These are phyloP conservation scores for Thelonectria discophora DNA, from an alignment of 2,329 filamentous ascomycete species.

Conservation along the genomic window DNA sequence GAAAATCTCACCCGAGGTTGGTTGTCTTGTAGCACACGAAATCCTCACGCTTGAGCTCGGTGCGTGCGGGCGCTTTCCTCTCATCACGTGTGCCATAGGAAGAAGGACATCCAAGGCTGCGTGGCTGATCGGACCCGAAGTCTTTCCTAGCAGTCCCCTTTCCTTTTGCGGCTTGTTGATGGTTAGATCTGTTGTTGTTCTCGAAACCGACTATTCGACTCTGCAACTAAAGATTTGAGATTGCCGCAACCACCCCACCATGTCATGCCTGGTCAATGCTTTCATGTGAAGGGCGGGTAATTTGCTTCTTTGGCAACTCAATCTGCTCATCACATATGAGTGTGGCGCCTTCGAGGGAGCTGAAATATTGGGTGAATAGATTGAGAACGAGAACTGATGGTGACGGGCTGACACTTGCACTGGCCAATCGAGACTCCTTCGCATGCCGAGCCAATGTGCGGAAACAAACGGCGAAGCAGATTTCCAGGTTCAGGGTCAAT, in stretches of 20 bases:
- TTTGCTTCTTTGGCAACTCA: slow-evolving; percentile 1
- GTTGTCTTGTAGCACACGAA: not conserved
- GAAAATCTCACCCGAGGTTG: slow-evolving; percentile 10
- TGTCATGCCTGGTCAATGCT: slow-evolving; percentile 1
- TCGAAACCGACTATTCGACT: not conserved
- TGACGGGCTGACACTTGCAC: slow-evolving; percentile 18
- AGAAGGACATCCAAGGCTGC: not conserved
- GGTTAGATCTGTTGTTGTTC: not conserved
- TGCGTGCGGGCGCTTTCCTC: not conserved
- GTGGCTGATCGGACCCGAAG: not conserved
- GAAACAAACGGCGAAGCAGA: slow-evolving; percentile 17
- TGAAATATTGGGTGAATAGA: slow-evolving; percentile 15
- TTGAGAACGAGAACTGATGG: slow-evolving; percentile 16
- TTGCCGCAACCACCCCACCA: not conserved
- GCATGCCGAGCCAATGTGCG: slow-evolving; percentile 8
- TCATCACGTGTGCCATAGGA: not conserved
- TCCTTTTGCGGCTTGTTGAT: not conserved
- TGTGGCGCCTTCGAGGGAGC: slow-evolving; percentile 23
- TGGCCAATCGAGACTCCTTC: slow-evolving; percentile 25
- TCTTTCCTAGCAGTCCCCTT: not conserved
- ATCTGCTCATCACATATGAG: slow-evolving; percentile 18
- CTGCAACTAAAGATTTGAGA: slow-evolving; percentile 1
- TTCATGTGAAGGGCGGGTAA: not conserved
- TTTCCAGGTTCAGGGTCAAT: slow-evolving; percentile 20
- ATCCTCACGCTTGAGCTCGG: slow-evolving; percentile 6